Conservation (phyloP, 1,284 basidiomycete species). For the Peniophora sp. region DNA sequence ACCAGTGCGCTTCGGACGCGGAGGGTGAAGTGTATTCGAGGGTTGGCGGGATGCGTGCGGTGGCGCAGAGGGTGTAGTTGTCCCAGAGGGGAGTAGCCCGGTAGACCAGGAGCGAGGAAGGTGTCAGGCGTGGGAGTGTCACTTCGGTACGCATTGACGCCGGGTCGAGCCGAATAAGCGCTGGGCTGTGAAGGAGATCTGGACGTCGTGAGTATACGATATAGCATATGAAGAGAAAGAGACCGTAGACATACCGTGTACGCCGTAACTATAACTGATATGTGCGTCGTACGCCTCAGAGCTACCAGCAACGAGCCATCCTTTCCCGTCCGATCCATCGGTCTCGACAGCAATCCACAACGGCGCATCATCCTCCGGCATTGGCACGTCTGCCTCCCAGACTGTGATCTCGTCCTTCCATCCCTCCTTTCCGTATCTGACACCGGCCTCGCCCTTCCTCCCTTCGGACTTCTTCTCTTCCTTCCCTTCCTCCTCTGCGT, state of each 20-base stretch:
- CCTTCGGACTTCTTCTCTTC: constrained; percentile 62
- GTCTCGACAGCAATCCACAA: constrained; percentile 46
- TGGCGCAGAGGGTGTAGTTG: constrained; percentile 10
- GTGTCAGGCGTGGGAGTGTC: constrained; percentile 31
- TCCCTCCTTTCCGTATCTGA: constrained; percentile 13
- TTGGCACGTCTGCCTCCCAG: constrained; percentile 43
- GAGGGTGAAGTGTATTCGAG: constrained; percentile 47
- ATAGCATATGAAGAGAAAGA: neutral
- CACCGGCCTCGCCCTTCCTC: constrained; percentile 64
- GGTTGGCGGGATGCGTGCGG: constrained; percentile 44
- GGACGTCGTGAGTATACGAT: constrained; percentile 8
- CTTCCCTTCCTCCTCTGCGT: constrained; percentile 41
- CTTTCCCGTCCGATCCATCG: constrained; percentile 39
- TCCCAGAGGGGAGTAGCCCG: constrained; percentile 27
- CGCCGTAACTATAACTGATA: constrained; percentile 32
- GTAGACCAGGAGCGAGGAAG: constrained; percentile 59
- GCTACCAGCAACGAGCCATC: constrained; percentile 61
- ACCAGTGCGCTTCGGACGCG: constrained; percentile 59
- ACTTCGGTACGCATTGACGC: constrained; percentile 21
- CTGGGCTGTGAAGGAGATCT: constrained; percentile 14
- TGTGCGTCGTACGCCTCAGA: constrained; percentile 21
- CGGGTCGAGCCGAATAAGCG: constrained; percentile 24
- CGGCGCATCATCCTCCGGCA: constrained; percentile 10
- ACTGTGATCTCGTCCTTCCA: constrained; percentile 25
- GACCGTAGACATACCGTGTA: constrained; percentile 24